phyloP scores from a whole-genome alignment of 2,329 filamentous ascomycete genomes.

The Alternaria dauci region DNA sequence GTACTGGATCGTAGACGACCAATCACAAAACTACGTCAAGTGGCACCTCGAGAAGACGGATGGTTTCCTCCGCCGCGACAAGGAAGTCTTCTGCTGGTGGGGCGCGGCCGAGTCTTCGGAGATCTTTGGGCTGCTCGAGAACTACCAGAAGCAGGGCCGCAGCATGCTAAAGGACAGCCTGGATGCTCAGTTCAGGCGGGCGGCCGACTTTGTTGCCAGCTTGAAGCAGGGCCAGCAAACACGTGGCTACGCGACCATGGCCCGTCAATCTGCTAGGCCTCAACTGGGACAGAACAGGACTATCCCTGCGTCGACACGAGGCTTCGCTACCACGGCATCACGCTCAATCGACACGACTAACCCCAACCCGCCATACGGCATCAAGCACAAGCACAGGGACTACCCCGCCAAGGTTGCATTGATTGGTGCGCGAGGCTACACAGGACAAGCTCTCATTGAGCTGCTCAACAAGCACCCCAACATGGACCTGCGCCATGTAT shows the following conservation, averaged over 20 bases:
- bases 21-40: conserved; percentile 88
- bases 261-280: conserved; percentile 42
- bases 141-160: conserved; percentile 83
- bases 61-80: conserved; percentile 84
- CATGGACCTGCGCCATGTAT: conserved; percentile 90
- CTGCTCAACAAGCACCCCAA: conserved; percentile 87
- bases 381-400: conserved; percentile 85
- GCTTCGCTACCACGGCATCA: conserved; percentile 64
- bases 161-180: conserved; percentile 91
- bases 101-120: conserved; percentile 83
- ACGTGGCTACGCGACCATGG: conserved; percentile 68
- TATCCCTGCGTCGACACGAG: conserved; percentile 54
- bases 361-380: conserved; percentile 88
- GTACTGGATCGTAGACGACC: conserved; percentile 94
- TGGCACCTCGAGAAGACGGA: conserved; percentile 99
- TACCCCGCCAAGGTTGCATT: conserved; percentile 81
- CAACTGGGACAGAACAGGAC: conserved; percentile 29
- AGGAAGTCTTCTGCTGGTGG: conserved; percentile 96
- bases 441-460: conserved; percentile 87
- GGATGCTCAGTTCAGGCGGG: conserved; percentile 81
- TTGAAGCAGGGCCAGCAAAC: conserved; percentile 69
- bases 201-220: conserved; percentile 73
- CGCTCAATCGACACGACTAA: conserved; percentile 66
- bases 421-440: conserved; percentile 93
- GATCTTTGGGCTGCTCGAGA: conserved; percentile 81